A percentile compares a stretch with the other conserved stretches of the same genome.
phyloP scores from a whole-genome alignment of 2,329 filamentous ascomycete genomes.

The Aspergillus tamarii region DNA sequence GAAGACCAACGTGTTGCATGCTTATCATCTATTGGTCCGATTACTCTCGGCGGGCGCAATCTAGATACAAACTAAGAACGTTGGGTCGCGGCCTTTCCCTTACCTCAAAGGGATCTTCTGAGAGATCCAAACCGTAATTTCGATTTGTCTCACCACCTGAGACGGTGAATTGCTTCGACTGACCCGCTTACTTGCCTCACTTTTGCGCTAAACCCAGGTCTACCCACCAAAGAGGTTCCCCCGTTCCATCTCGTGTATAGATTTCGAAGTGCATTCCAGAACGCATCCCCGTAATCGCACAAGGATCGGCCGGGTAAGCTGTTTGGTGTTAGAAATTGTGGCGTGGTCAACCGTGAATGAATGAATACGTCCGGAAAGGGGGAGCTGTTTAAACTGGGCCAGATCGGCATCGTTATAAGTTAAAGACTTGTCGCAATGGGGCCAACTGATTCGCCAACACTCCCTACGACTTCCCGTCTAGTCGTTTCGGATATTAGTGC shows the following conservation, averaged over 20 bases:
- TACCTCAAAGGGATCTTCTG: conserved; percentile 9
- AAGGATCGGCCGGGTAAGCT: not conserved
- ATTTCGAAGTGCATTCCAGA: conserved; percentile 28
- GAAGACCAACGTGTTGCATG: conserved; percentile 25
- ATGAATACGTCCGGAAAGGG: conserved; percentile 12
- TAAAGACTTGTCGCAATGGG: conserved; percentile 19
- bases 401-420: conserved; percentile 20
- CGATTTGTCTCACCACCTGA: conserved; percentile 12
- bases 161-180: conserved; percentile 13
- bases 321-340: conserved; percentile 13
- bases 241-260: conserved; percentile 25
- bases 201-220: conserved; percentile 15
- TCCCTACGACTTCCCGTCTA: conserved; percentile 11
- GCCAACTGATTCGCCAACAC: conserved; percentile 13
- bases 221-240: conserved; percentile 25
- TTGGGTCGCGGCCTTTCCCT: conserved; percentile 13
- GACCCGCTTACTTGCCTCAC: conserved; percentile 27
- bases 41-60: conserved; percentile 8
- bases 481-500: conserved; percentile 11
- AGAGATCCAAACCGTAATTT: conserved; percentile 5
- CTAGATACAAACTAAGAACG: conserved; percentile 15
- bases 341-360: conserved; percentile 13
- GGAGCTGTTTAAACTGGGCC: conserved; percentile 11
- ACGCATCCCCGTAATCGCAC: conserved; percentile 17
- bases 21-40: conserved; percentile 22